Base-by-base conservation (phyloP, 108 stramenopile species). In the Nitzschia sp. region DNA sequence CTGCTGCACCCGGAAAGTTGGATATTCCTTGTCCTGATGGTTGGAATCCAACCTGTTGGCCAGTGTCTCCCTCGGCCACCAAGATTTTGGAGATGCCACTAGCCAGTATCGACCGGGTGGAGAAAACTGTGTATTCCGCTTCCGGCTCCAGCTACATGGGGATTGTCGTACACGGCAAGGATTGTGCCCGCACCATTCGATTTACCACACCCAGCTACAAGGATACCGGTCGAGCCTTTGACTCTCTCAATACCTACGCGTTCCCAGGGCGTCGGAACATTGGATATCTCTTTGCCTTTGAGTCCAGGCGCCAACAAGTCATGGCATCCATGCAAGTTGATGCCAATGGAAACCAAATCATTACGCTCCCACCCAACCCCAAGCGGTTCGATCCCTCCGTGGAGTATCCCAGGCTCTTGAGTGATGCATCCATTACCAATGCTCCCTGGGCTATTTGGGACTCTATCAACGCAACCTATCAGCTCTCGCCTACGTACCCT, bases 261-360 rank as follows among this genome's bases (percentile, higher is more conserved):
- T 95, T 95, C 65, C 94, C 94, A 6, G 94, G 94, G 19, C 64
- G 94, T 51, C 81, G 80, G 17, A 87, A 90, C 65, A 65, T 92
- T 69, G 94, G 90, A 1, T 95, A 90, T 80, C 75, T 95, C 8
- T 95, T 95, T 73, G 90, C 94, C 17, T 95, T 95, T 77, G 94
- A 95, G 73, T 84, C 84, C 50, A 84, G 85, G 55, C 78, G 88
- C 26, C 73, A 72, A 26, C 83, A 80, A 53, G 90, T 94, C 42
- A 83, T 89, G 86, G 54, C 70, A 11, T 51, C 61, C 63, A 58
- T 69, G 51, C 67, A 61, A 66, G 62, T 76, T 8, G 76, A 86
- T 63, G 62, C 41, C 0, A 57, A 63, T n/a, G 73, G 76, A 8
- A 66, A 77, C 41, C 72, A 76, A 51, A 52, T 39, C 19, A 72